Evolutionary conservation across 441 rosid genomes (phyloP), one percentile per base, ranked within the genome.

Genomic region (Macaranga tanarius): DNA sequence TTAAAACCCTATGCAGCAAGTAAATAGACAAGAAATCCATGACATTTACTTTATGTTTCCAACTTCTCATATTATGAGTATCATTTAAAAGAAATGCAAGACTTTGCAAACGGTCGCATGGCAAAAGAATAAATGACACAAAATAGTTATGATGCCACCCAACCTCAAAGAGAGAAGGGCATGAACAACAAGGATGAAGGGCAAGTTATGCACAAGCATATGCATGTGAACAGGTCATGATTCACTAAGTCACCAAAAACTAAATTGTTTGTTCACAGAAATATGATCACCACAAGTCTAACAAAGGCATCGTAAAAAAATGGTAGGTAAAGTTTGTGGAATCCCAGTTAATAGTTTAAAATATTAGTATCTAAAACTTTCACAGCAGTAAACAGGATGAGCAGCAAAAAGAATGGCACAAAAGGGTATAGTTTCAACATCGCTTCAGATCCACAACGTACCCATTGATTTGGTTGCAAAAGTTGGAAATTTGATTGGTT

Each of bases 381-480:
- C 17, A 22, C 3, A 19, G 13, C 34, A 44, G 6, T 17, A 19
- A 19, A 63, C 44, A 44, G 2, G 4, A 7, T 56, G 5, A 63
- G 62, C 10, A 6, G 31, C 25, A 31, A 17, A 10, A 28, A 17
- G 11, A 25, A 17, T 42, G 38, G 25, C 51, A 40, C 38, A 8
- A 9, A 28, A 62, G 19, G 60, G 23, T 0, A 34, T 1, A 23
- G 54, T 22, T 9, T 13, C 34, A 26, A 34, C 47, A 1, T 17
- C 15, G 13, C 15, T 22, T 11, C 19, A 38, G 48, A 62, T 48
- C n/a, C 10, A 25, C 7, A 76, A 76, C 90, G 34, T 89, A 95
- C 99, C 96, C 93, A 20, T 95, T 95, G 81, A 95, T 87, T 88
- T 95, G 99, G 86, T 86, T 91, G 87, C 99, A 95, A 75, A 88